These are phyloP conservation scores for Scheffersomyces insectosa DNA, from an alignment of 1,139 yeast genomes.

Conservation along the genomic window DNA sequence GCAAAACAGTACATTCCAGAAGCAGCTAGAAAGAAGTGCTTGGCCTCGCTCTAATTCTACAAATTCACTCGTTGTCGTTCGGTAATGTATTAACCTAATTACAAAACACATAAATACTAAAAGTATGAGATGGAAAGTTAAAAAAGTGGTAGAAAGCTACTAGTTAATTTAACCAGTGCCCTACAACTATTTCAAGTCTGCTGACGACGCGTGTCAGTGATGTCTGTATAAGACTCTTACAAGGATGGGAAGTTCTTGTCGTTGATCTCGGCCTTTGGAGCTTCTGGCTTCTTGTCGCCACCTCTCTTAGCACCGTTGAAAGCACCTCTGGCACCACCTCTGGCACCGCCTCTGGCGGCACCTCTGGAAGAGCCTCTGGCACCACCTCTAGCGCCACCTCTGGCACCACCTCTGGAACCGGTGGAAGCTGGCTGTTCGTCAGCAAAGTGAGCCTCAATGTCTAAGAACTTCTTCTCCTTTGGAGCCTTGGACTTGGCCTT, in stretches of 20 bases:
- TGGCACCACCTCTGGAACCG: conserved; percentile 25
- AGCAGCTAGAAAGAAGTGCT: too few species aligned
- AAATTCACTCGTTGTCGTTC: not conserved
- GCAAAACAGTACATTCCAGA: too few species aligned
- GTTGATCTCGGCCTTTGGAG: conserved; percentile 46
- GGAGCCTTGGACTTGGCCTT: conserved; percentile 59
- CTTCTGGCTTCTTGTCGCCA: conserved; percentile 24
- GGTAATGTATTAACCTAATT: conserved; percentile 1
- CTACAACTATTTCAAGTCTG: too few species aligned
- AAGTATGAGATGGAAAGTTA: not conserved
- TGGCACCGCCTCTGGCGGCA: conserved; percentile 23
- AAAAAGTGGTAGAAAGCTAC: not conserved
- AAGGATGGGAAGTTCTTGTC: conserved; percentile 69
- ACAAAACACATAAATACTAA: conserved; percentile 1
- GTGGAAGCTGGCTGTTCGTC: conserved; percentile 36
- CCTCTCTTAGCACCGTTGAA: conserved; percentile 17
- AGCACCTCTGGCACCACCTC: conserved; percentile 22
- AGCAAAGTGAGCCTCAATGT: conserved; percentile 64
- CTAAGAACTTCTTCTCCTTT: conserved; percentile 71
- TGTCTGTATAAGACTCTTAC: conserved; percentile 12
- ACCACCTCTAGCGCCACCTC: conserved; percentile 37
- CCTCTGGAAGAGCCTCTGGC: conserved; percentile 11
- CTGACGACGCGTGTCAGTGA: too few species aligned
- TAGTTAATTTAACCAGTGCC: too few species aligned
- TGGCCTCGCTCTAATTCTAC: too few species aligned